Evolutionary conservation across 352 stramenopile species (phyloP), one percentile per base, ranked within the genome.

Genomic region (Pythium chondricola): DNA sequence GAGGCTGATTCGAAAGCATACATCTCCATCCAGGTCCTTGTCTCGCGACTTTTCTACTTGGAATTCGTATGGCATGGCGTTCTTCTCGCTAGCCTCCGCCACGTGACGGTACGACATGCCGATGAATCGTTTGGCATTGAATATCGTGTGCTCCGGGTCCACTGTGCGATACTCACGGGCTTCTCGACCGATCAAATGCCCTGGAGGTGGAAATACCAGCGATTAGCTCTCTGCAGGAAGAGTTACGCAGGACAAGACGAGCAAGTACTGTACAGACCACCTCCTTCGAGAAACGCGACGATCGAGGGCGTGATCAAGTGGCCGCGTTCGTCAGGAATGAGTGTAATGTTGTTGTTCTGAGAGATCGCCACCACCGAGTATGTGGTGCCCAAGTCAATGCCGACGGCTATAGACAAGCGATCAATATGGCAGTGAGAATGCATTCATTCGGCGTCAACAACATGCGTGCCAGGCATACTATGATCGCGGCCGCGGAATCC

Each of bases 61-160:
- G 41, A 83, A 87, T 36, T 85, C 69, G 47, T 87, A 87, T 16
- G 68, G 58, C 5, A 43, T 47, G 5, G 52, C 10, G 8, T 31
- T 22, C 10, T 31, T 29, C 11, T 22, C 43, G 14, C 59, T 46
- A 7, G 65, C 46, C 4, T 52, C 60, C 8, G 36, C 48, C n/a
- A 36, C 24, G 32, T 44, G 25, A 10, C 5, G 13, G 17, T 32
- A 80, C 69, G 52, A 68, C 21, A 56, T 64, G 16, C 77, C 77
- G 48, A 88, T 85, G 56, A 86, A 88, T 25, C 77, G 65, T 52
- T 88, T 88, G 57, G 77, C 74, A 39, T 88, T 88, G 52, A 83
- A 86, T 36, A 88, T 74, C 16, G 77, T 85, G 48, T 86, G 74
- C 14, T 47, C 45, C 2, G 77, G 77, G 61, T 88, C 74, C 6